A percentile compares a stretch with the other conserved stretches of the same genome.
Evolutionary conservation across 768 basidiomycete species (phyloP).

Genomic region (Psilocybe cubensis): DNA sequence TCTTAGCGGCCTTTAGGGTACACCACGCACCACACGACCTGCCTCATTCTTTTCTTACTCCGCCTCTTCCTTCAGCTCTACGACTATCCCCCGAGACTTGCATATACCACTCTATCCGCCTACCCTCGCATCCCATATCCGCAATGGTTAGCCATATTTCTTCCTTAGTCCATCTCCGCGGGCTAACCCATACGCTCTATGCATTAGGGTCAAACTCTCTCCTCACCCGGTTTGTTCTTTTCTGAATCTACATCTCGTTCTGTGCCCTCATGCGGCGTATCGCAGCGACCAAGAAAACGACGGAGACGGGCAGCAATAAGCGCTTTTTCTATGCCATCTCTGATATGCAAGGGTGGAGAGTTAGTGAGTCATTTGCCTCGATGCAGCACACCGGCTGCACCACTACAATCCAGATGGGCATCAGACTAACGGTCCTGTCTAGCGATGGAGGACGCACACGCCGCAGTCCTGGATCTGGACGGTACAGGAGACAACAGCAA

Average conservation of each 20-base stretch:
- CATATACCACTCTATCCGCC: not conserved
- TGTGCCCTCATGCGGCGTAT: constrained; percentile 15
- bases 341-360: constrained; percentile 99
- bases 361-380: constrained; percentile 67
- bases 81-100: not conserved
- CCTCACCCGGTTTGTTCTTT: constrained; percentile 65
- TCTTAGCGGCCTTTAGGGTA: constrained; percentile 21
- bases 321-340: constrained; percentile 77
- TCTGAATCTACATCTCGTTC: constrained; percentile 2
- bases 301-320: constrained; percentile 71
- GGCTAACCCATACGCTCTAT: constrained; percentile 20
- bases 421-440: constrained; percentile 15
- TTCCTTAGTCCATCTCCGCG: constrained; percentile 5
- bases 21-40: constrained; percentile 39
- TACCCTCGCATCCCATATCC: constrained; percentile 10
- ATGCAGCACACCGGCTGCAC: not conserved
- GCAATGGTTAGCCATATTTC: constrained; percentile 36
- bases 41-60: constrained; percentile 23
- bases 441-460: constrained; percentile 99
- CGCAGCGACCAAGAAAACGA: constrained; percentile 82
- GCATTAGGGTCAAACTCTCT: constrained; percentile 83
- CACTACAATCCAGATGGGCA: not conserved
- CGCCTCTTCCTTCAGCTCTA: constrained; percentile 28
- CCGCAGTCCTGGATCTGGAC: constrained; percentile 67
- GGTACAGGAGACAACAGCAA: constrained; percentile 44